Conservation (phyloP, 495 filamentous ascomycete genomes). For the Trichodelitschia bisporula region DNA sequence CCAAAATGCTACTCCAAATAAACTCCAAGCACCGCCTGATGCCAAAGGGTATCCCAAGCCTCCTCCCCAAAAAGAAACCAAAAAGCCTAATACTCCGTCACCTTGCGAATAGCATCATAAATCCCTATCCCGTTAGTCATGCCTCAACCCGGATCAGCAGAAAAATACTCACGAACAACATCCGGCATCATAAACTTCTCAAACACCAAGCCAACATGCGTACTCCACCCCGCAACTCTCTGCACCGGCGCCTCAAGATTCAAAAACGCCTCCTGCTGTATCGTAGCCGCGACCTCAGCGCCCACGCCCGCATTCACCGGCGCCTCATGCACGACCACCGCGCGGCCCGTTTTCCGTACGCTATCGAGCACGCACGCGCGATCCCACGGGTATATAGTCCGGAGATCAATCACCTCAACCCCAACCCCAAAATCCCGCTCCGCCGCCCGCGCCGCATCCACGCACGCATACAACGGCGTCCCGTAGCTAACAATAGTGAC, state of each 20-base stretch:
- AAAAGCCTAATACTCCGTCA: too few species aligned
- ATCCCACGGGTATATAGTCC: conserved; percentile 93
- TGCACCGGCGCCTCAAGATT: conserved; percentile 79
- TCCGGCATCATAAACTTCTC: conserved; percentile 82
- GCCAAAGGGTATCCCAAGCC: too few species aligned
- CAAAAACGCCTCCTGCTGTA: conserved; percentile 75
- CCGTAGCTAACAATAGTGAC: conserved; percentile 82
- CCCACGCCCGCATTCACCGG: conserved; percentile 91
- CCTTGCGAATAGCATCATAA: too few species aligned
- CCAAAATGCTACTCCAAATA: too few species aligned
- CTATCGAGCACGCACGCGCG: conserved; percentile 59
- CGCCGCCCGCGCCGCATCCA: conserved; percentile 49
- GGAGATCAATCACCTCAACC: conserved; percentile 74
- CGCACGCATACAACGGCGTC: conserved; percentile 74
- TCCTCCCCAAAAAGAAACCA: too few species aligned
- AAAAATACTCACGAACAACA: conserved; percentile 71
- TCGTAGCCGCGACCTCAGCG: conserved; percentile 76
- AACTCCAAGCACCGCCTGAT: too few species aligned
- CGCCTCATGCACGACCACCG: conserved; percentile 82
- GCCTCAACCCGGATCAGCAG: too few species aligned
- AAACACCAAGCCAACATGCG: conserved; percentile 57
- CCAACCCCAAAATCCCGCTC: conserved; percentile 61
- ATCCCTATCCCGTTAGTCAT: too few species aligned
- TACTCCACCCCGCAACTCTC: conserved; percentile 78
- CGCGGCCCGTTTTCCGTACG: conserved; percentile 73